These are phyloP conservation scores for Hordeum vulgare DNA, from an alignment of 176 grass and related monocot species.

Conservation along the genomic window MorexV3_pseudomolecules_assembly NC_058524.1:109839020-109839519, in stretches of 20 bases:
- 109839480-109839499: neutral
- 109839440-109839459: conserved; percentile 25
- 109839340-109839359: neutral
- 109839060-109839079: conserved; percentile 40
- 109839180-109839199: conserved; percentile 48
- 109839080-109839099: conserved; percentile 46
- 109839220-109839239: conserved; percentile 36
- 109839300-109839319: neutral
- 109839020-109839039: conserved; percentile 16
- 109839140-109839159: conserved; percentile 53
- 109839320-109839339: neutral
- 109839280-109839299: conserved; percentile 3
- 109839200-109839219: conserved; percentile 49
- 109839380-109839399: neutral
- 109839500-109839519: neutral
- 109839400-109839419: conserved; percentile 40
- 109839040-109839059: conserved; percentile 53
- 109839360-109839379: neutral
- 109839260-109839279: conserved; percentile 38
- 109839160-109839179: conserved; percentile 6
- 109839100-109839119: conserved; percentile 48
- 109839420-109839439: conserved; percentile 57
- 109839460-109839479: neutral
- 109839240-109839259: conserved; percentile 54
- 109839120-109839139: conserved; percentile 44